These are phyloP conservation scores for Mycosphaerelloides madeirae DNA, from an alignment of 2,329 filamentous ascomycete genomes.

Conservation along the genomic window DNA sequence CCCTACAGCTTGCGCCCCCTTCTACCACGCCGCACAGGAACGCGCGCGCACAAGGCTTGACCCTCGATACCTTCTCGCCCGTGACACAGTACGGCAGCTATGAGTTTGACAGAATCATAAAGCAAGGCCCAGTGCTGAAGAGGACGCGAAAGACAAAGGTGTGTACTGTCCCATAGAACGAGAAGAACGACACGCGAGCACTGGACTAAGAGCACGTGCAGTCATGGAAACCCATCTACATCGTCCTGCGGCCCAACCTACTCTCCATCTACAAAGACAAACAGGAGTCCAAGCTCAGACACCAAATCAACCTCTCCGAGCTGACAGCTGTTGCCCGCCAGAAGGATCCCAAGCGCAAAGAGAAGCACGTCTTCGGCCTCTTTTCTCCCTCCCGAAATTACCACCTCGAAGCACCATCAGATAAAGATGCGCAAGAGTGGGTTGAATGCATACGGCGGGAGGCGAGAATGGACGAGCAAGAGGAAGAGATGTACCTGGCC, in stretches of 20 bases:
- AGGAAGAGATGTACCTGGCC: slow-evolving; percentile 73
- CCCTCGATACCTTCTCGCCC: slow-evolving; percentile 67
- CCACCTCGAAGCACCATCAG: slow-evolving; percentile 73
- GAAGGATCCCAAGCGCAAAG: slow-evolving; percentile 82
- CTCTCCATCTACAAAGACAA: slow-evolving; percentile 91
- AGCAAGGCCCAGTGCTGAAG: slow-evolving; percentile 79
- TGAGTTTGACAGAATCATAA: slow-evolving; percentile 90
- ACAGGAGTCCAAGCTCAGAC: slow-evolving; percentile 81
- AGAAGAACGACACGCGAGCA: not conserved
- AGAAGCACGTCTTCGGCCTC: slow-evolving; percentile 82
- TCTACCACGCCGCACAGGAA: slow-evolving; percentile 3
- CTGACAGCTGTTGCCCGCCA: slow-evolving; percentile 86
- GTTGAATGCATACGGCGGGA: slow-evolving; percentile 73
- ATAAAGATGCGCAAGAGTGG: slow-evolving; percentile 78
- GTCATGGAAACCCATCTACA: slow-evolving; percentile 84
- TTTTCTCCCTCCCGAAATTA: slow-evolving; percentile 90
- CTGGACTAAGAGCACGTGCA: slow-evolving; percentile 40
- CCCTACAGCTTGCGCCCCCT: not conserved
- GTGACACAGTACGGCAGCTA: slow-evolving; percentile 95
- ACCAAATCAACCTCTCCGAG: slow-evolving; percentile 83
- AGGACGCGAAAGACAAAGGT: slow-evolving; percentile 93
- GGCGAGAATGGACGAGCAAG: slow-evolving; percentile 80
- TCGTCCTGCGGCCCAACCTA: slow-evolving; percentile 84
- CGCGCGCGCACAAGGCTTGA: slow-evolving; percentile 31
- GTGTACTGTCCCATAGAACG: slow-evolving; percentile 15